A percentile compares a stretch with the other conserved stretches of the same genome.
Conservation (phyloP, 805 yeast genomes). For the Deakozyma indianensis region DNA sequence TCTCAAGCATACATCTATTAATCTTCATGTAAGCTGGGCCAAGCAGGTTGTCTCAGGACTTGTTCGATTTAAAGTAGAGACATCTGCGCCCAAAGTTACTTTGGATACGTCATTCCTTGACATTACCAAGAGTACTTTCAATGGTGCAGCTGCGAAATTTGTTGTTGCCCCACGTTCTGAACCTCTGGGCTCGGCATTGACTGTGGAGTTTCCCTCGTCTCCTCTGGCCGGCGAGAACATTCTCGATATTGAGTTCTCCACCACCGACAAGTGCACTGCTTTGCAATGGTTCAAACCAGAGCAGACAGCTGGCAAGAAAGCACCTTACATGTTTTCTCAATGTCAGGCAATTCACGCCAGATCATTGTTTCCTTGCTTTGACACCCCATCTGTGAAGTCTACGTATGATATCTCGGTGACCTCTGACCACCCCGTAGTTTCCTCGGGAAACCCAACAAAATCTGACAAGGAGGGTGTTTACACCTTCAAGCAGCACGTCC, state of each 20-base stretch:
- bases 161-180: slow-evolving; percentile 20
- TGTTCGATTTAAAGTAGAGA: slow-evolving; percentile 32
- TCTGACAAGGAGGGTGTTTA: slow-evolving; percentile 21
- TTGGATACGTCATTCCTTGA: slow-evolving; percentile 58
- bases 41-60: slow-evolving; percentile 37
- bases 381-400: slow-evolving; percentile 75
- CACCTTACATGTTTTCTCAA: slow-evolving; percentile 72
- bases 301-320: slow-evolving; percentile 57
- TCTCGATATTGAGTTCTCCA: slow-evolving; percentile 36
- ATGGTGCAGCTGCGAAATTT: slow-evolving; percentile 23
- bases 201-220: slow-evolving; percentile 14
- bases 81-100: slow-evolving; percentile 25
- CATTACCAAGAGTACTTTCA: slow-evolving; percentile 30
- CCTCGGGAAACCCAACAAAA: slow-evolving; percentile 46
- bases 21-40: slow-evolving; percentile 42
- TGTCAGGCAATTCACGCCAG: slow-evolving; percentile 88
- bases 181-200: slow-evolving; percentile 31
- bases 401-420: slow-evolving; percentile 41
- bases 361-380: slow-evolving; percentile 77
- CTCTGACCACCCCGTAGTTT: slow-evolving; percentile 56
- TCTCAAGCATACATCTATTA: slow-evolving; percentile 37
- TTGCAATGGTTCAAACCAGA: slow-evolving; percentile 69
- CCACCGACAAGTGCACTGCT: slow-evolving; percentile 70
- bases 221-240: slow-evolving; percentile 4
- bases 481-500: slow-evolving; percentile 56